Evolutionary conservation across 495 filamentous ascomycete genomes (phyloP), one percentile per base, ranked within the genome.

Genomic region (Aspergillus egyptiacus): DNA sequence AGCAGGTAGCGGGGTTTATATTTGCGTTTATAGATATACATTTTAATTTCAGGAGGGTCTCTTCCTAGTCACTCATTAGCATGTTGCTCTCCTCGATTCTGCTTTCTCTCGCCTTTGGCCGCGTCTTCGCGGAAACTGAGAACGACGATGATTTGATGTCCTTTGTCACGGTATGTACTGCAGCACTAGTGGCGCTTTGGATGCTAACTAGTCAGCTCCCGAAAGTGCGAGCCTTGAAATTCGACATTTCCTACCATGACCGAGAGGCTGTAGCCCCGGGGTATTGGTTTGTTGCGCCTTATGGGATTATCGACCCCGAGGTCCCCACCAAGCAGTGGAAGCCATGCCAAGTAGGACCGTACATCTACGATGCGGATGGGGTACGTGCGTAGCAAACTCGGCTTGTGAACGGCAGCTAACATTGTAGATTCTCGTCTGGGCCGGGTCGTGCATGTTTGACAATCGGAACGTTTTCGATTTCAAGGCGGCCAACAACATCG

Each of bases 221-320:
- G 9, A 50, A 59, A 33, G 39, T 58, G 8, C 45, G 57, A 43
- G 59, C 62, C 7, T 47, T 59, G 38, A 62, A 57, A 9, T 68
- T 60, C 52, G 35, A 69, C 19, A 48, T 69, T 25, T 48, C 58
- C 9, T 42, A 64, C 44, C 19, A 61, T 25, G 57, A 69, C 46
- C 60, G 59, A 43, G 51, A 54, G 15, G 49, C 50, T 28, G 39
- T 61, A 0, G 54, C 38, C 13, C 65, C 65, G 2, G 66, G 66
- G 8, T 66, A 68, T 40, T 69, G 64, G 64, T 73, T 73, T 39
- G 63, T 71, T 37, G 68, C 68, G 22, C 68, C 70, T 0, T 73
- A 73, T 42, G 63, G 60, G 11, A 47, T 58, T 40, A 69, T 67
- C 38, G 63, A 65, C 4, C 59, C 56, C 8, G 61, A 67, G 47